Percentiles rank a stretch among this genome's conserved stretches.
These are phyloP conservation scores for Ganoderma lingzhi DNA, from an alignment of 1,284 basidiomycete genomes.

Conservation along the genomic window DNA sequence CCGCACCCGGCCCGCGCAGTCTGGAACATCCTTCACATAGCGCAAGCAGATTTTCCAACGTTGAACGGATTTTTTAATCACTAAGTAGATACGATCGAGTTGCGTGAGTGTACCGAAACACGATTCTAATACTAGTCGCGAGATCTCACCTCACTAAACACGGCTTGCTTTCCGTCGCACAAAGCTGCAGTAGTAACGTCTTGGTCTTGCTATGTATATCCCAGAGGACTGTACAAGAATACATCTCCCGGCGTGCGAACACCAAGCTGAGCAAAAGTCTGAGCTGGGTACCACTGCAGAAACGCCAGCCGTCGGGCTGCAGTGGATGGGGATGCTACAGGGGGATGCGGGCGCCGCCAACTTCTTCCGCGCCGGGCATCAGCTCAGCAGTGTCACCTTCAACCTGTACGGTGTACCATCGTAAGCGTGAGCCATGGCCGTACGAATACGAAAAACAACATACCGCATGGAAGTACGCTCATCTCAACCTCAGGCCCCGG, in stretches of 20 bases:
- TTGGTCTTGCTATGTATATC: slow-evolving; percentile 79
- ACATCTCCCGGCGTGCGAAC: slow-evolving; percentile 91
- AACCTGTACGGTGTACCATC: too few relatives aligned
- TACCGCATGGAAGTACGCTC: too few relatives aligned
- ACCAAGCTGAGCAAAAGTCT: slow-evolving; percentile 84
- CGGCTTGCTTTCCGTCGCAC: slow-evolving; percentile 89
- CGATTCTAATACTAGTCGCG: background rate
- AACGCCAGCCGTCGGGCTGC: too few relatives aligned
- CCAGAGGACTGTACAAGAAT: slow-evolving; percentile 95
- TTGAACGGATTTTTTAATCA: slow-evolving; percentile 88
- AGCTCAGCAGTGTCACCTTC: too few relatives aligned
- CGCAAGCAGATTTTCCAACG: slow-evolving; percentile 91
- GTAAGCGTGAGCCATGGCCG: too few relatives aligned
- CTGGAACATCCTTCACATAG: slow-evolving; percentile 93
- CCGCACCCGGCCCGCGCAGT: slow-evolving; percentile 87
- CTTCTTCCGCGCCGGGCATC: too few relatives aligned
- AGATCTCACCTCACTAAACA: slow-evolving; percentile 73
- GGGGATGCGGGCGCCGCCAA: too few relatives aligned
- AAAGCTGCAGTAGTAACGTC: slow-evolving; percentile 93
- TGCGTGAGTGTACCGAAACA: slow-evolving; percentile 17
- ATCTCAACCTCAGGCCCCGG: background rate
- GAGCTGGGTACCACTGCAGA: too few relatives aligned
- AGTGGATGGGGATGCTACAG: too few relatives aligned
- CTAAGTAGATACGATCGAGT: slow-evolving; percentile 57
- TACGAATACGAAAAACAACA: too few relatives aligned